Percentiles rank a stretch among this genome's conserved stretches.
Conservation (phyloP, 441 rosid genomes). For the Syzygium syzygioides region DNA sequence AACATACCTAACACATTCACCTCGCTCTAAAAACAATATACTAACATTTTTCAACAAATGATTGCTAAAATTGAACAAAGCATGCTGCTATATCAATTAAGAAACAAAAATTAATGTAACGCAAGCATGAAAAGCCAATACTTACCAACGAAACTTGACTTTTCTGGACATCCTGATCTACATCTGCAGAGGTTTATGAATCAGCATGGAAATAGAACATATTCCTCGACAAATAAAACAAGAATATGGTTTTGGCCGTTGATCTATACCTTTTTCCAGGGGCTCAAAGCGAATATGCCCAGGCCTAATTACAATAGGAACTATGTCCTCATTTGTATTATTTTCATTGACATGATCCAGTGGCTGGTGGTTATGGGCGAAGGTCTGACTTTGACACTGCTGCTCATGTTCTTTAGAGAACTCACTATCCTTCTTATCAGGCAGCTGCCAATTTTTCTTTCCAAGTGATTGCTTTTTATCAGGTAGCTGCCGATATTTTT, state of each 20-base stretch:
- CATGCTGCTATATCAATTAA: background rate
- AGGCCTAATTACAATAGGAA: slow-evolving; percentile 79
- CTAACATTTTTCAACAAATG: background rate
- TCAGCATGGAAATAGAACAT: background rate
- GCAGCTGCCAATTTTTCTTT: background rate
- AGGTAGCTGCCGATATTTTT: background rate
- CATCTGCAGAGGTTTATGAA: slow-evolving; percentile 26
- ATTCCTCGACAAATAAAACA: background rate
- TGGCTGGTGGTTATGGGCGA: background rate
- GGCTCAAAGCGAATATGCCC: slow-evolving; percentile 92
- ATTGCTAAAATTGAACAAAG: background rate
- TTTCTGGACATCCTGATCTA: slow-evolving; percentile 33
- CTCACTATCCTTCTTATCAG: slow-evolving; percentile 6
- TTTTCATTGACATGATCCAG: slow-evolving; percentile 21
- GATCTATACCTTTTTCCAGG: slow-evolving; percentile 39
- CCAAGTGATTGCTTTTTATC: slow-evolving; percentile 12
- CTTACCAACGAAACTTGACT: slow-evolving; percentile 50
- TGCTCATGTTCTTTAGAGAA: slow-evolving; percentile 12
- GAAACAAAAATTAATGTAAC: background rate
- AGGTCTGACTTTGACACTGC: background rate
- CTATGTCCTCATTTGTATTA: slow-evolving; percentile 38
- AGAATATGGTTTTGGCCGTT: background rate
- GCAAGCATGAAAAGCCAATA: slow-evolving; percentile 4
- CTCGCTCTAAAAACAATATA: background rate
- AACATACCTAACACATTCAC: background rate